Evolutionary conservation across 2,329 filamentous ascomycete species (phyloP).

Genomic region (Fusarium liriodendri): DNA sequence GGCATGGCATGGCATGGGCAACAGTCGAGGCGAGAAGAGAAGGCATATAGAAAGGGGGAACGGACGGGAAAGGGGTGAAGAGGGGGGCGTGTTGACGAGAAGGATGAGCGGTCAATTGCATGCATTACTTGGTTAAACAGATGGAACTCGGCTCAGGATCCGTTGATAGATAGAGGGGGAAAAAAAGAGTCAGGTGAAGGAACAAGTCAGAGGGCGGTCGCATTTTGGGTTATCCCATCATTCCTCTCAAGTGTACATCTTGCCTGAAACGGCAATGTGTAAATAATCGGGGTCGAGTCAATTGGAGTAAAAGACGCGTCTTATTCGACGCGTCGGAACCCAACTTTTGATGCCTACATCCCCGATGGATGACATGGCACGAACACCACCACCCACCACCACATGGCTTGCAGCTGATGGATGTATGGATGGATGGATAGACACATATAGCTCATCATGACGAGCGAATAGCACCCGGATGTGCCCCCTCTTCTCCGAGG

Average conservation of each 20-base stretch:
- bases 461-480: slow-evolving; percentile 6
- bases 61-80: neutral
- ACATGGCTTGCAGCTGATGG: slow-evolving; percentile 2
- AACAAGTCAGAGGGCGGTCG: slow-evolving; percentile 13
- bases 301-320: slow-evolving; percentile 12
- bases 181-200: neutral
- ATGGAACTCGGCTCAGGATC: neutral
- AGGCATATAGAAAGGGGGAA: neutral
- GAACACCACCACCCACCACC: neutral
- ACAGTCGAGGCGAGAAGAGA: neutral
- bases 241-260: slow-evolving; percentile 26
- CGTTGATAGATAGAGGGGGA: neutral
- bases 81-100: neutral
- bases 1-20: neutral
- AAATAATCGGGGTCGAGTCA: slow-evolving; percentile 23
- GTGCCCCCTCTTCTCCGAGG: neutral
- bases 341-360: neutral
- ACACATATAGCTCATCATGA: slow-evolving; percentile 15
- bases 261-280: slow-evolving; percentile 32
- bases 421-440: neutral
- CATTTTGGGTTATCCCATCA: slow-evolving; percentile 31
- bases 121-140: neutral
- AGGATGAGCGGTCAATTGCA: slow-evolving; percentile 28
- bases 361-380: neutral
- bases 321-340: slow-evolving; percentile 23